Percentiles rank a stretch among this genome's conserved stretches.
Conservation (phyloP, 345 rosid genomes). For the Lenwebbia sp. region DNA sequence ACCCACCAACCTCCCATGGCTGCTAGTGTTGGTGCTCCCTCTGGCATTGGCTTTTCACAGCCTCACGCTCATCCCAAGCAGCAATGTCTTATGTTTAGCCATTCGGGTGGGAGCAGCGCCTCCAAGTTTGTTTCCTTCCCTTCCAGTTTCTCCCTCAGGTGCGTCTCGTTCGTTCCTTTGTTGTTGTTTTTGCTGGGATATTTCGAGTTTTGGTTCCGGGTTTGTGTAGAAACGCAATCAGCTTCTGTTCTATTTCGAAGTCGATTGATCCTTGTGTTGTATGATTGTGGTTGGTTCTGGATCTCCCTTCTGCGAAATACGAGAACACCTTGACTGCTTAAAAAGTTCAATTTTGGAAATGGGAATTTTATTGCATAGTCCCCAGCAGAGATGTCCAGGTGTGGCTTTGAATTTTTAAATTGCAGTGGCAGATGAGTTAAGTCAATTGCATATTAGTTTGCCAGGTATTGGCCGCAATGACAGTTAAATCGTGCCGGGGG, state of each 20-base stretch:
- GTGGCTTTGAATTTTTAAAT: neutral
- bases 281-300: neutral
- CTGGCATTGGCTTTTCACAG: neutral
- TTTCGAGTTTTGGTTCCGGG: neutral
- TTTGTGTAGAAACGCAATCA: neutral
- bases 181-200: neutral
- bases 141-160: neutral
- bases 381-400: neutral
- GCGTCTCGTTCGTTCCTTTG: neutral
- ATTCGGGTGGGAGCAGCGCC: neutral
- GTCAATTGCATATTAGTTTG: neutral
- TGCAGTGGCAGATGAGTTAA: neutral
- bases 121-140: neutral
- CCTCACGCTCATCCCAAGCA: neutral
- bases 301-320: neutral
- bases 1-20: slow-evolving; percentile 1
- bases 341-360: neutral
- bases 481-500: neutral
- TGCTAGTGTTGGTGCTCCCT: neutral
- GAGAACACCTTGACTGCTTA: neutral
- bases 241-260: neutral
- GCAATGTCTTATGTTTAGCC: neutral
- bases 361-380: neutral
- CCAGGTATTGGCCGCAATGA: neutral
- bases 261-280: neutral